phyloP scores from a whole-genome alignment of 176 grass and related monocot genomes.

The Phyllostachys edulis region DNA sequence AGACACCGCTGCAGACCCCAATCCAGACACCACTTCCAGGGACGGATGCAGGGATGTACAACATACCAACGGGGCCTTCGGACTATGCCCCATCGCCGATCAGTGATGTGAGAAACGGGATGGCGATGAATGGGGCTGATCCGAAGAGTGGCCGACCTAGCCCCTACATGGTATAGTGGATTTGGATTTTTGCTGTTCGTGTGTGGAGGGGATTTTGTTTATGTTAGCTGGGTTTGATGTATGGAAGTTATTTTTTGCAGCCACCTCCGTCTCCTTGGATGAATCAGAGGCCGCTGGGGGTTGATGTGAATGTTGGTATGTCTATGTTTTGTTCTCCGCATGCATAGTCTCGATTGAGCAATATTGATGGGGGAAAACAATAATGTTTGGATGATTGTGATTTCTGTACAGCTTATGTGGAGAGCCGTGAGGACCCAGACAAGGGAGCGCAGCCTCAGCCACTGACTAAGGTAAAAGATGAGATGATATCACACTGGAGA shows the following conservation, averaged over 20 bases:
- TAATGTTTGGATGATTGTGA: conserved; percentile 13
- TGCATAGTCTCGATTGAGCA: neutral
- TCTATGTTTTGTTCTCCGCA: neutral
- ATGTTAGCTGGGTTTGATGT: conserved; percentile 10
- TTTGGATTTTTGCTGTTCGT: neutral
- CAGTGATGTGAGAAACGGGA: conserved; percentile 66
- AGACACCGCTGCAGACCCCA: conserved; percentile 83
- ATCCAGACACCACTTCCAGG: conserved; percentile 76
- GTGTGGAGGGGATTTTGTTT: neutral
- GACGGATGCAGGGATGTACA: conserved; percentile 67
- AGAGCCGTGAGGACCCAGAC: conserved; percentile 73
- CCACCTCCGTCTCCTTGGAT: conserved; percentile 81
- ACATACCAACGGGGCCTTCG: conserved; percentile 77
- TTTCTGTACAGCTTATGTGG: conserved; percentile 69
- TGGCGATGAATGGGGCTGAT: conserved; percentile 46
- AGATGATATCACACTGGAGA: neutral
- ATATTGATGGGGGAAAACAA: conserved; percentile 14
- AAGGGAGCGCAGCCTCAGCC: conserved; percentile 52
- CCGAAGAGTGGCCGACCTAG: conserved; percentile 61
- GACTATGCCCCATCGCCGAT: conserved; percentile 88
- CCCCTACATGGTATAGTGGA: conserved; percentile 67
- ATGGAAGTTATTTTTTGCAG: conserved; percentile 41
- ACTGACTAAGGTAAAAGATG: conserved; percentile 68
- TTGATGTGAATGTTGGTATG: conserved; percentile 92
- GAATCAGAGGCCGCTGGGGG: conserved; percentile 65